Conservation (phyloP, 805 yeast genomes). For the Candida quercuum region DNA sequence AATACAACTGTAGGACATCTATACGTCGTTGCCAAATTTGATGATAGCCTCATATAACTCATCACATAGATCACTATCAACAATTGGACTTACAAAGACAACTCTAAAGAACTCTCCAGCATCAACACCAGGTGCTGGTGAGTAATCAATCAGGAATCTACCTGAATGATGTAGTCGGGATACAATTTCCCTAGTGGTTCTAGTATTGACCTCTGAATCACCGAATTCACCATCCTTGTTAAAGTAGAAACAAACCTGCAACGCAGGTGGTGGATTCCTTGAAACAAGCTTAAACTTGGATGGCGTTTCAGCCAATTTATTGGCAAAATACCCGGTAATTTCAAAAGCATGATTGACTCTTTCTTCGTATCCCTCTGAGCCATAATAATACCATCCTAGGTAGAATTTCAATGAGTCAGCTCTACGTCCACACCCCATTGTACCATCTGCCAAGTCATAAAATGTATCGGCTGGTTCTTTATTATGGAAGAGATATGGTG, state of each 20-base stretch:
- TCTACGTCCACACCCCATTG: constrained; percentile 89
- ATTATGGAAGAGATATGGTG: constrained; percentile 77
- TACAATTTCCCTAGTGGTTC: constrained; percentile 57
- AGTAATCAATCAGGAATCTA: constrained; percentile 70
- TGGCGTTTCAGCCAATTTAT: constrained; percentile 26
- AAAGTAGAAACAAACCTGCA: constrained; percentile 81
- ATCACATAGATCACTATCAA: constrained; percentile 40
- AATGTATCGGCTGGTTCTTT: constrained; percentile 44
- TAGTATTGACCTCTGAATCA: constrained; percentile 37
- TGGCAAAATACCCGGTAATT: constrained; percentile 58
- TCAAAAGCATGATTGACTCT: constrained; percentile 71
- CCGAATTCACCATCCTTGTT: constrained; percentile 36
- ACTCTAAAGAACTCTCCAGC: constrained; percentile 81
- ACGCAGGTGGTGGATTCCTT: constrained; percentile 60
- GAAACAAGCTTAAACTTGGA: constrained; percentile 53
- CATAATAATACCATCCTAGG: constrained; percentile 79
- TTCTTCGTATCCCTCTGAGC: constrained; percentile 54
- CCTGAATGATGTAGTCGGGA: constrained; percentile 53
- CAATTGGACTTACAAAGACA: constrained; percentile 70
- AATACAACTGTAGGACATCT: background rate
- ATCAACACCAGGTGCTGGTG: constrained; percentile 57
- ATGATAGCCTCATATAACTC: constrained; percentile 36
- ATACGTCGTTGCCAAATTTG: constrained; percentile 25
- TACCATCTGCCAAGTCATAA: constrained; percentile 80
- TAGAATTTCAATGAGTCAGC: constrained; percentile 77